Evolutionary conservation across 1,284 basidiomycete species (phyloP).

Genomic region (Trametes pubescens): DNA sequence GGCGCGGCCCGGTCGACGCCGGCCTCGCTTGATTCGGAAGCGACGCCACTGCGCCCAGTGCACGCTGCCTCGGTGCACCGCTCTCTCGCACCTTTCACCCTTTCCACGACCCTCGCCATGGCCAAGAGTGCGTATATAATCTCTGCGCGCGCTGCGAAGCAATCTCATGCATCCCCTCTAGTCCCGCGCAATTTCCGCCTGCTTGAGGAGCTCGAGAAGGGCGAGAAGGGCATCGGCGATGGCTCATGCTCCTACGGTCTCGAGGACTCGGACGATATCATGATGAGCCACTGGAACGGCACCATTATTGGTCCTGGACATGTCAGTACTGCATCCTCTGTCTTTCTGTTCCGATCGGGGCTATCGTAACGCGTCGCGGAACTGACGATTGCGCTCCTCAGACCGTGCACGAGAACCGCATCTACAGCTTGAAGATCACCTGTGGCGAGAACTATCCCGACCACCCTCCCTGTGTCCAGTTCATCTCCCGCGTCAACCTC

Average conservation of each 20-base stretch:
- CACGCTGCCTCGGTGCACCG: neutral
- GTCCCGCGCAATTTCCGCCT: constrained; percentile 97
- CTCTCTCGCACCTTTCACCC: constrained; percentile 13
- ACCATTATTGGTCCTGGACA: constrained; percentile 99
- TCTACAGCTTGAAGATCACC: constrained; percentile 94
- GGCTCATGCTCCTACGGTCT: constrained; percentile 96
- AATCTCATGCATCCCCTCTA: constrained; percentile 42
- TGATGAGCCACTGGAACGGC: constrained; percentile 99
- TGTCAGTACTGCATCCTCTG: constrained; percentile 56
- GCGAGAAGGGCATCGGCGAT: constrained; percentile 99
- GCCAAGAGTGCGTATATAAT: constrained; percentile 58
- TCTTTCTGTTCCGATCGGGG: constrained; percentile 29
- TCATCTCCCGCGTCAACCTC: constrained; percentile 93
- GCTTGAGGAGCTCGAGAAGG: constrained; percentile 98
- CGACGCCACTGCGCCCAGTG: constrained; percentile 30
- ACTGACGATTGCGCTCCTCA: constrained; percentile 43
- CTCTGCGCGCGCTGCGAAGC: neutral
- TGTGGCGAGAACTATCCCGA: constrained; percentile 91
- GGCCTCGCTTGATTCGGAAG: constrained; percentile 27
- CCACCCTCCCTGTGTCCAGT: constrained; percentile 78
- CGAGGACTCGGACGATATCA: constrained; percentile 91
- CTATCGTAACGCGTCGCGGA: constrained; percentile 20
- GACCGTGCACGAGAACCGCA: constrained; percentile 98
- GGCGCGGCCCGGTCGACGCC: constrained; percentile 32
- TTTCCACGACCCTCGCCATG: constrained; percentile 49